Evolutionary conservation across 176 grass and related monocot species (phyloP).

Genomic region (Pharus latifolius): DNA sequence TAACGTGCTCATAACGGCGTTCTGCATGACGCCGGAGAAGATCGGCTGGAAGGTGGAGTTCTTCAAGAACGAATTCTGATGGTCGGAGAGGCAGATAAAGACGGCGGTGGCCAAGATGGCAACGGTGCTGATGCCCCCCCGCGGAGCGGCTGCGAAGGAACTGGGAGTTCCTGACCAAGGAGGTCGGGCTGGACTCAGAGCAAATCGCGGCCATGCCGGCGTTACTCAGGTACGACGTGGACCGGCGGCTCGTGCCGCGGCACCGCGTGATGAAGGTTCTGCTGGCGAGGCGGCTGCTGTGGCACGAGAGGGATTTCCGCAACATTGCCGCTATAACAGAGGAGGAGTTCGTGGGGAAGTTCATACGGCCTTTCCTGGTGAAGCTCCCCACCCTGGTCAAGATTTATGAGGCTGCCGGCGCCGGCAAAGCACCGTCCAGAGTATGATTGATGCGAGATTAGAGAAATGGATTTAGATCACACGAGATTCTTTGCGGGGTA

Average conservation of each 20-base stretch:
- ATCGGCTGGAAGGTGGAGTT: slow-evolving; percentile 15
- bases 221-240: slow-evolving; percentile 27
- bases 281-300: slow-evolving; percentile 13
- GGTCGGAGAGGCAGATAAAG: slow-evolving; percentile 27
- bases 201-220: slow-evolving; percentile 16
- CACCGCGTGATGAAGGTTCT: slow-evolving; percentile 24
- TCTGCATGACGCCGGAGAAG: slow-evolving; percentile 10
- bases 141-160: slow-evolving; percentile 14
- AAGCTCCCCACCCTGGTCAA: slow-evolving; percentile 14
- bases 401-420: slow-evolving; percentile 13
- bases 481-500: neutral
- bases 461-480: neutral
- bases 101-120: slow-evolving; percentile 18
- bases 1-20: slow-evolving; percentile 15
- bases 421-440: neutral
- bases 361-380: slow-evolving; percentile 17
- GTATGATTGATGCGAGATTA: neutral
- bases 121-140: slow-evolving; percentile 15
- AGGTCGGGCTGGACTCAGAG: slow-evolving; percentile 21
- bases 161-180: slow-evolving; percentile 26
- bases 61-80: slow-evolving; percentile 30
- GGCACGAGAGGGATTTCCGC: slow-evolving; percentile 13
- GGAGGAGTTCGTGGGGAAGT: slow-evolving; percentile 35
- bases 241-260: slow-evolving; percentile 31
- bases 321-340: slow-evolving; percentile 9